Conservation (phyloP, 352 stramenopile genomes). For the Phytophthora meadii region DNA sequence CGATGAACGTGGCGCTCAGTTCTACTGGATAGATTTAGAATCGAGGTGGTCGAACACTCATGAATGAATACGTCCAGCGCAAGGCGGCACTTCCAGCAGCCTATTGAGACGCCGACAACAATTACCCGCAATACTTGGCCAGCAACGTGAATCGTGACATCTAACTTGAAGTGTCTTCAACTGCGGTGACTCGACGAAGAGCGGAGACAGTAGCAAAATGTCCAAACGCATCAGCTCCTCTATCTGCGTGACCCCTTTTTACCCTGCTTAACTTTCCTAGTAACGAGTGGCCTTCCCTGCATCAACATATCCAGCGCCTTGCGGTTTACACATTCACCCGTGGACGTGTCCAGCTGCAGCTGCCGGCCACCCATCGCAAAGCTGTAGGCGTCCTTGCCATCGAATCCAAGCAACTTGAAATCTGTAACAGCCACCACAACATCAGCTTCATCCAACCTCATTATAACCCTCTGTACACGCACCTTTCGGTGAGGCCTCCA, state of each 20-base stretch:
- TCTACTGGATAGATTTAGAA: too few species aligned
- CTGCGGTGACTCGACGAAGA: too few species aligned
- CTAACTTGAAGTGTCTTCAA: background rate
- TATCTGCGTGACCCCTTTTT: slow-evolving; percentile 61
- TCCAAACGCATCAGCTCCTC: background rate
- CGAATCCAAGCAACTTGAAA: slow-evolving; percentile 58
- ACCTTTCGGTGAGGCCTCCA: slow-evolving; percentile 58
- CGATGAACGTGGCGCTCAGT: too few species aligned
- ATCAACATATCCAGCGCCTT: slow-evolving; percentile 76
- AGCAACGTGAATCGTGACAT: background rate
- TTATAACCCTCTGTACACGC: background rate
- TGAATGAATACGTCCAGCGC: too few species aligned
- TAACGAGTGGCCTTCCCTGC: slow-evolving; percentile 73
- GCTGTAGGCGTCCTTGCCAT: slow-evolving; percentile 66
- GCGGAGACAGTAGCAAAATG: too few species aligned
- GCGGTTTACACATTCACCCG: slow-evolving; percentile 60
- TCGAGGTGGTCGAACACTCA: too few species aligned
- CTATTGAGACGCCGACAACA: too few species aligned
- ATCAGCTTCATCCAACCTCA: background rate
- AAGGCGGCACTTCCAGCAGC: too few species aligned
- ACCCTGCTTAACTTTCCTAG: slow-evolving; percentile 63
- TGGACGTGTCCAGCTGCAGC: slow-evolving; percentile 64
- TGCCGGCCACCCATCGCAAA: slow-evolving; percentile 60
- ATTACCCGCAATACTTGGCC: background rate
- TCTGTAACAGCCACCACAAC: slow-evolving; percentile 40